Evolutionary conservation across 108 stramenopile species (phyloP).

Genomic region (Skeletonema grethae): DNA sequence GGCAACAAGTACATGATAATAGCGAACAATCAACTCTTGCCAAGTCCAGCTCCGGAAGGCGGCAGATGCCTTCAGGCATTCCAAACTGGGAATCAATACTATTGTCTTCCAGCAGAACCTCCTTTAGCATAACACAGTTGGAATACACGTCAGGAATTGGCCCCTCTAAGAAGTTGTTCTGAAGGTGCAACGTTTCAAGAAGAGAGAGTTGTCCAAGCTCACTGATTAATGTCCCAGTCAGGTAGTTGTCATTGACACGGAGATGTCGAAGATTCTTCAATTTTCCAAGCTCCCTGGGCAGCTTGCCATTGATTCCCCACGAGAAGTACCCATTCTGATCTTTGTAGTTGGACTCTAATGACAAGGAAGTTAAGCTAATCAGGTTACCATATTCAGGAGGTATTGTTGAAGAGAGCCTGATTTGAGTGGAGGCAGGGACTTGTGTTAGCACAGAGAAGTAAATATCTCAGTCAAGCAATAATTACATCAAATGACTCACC

Average conservation of each 20-base stretch:
- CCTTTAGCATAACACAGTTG: slow-evolving; percentile 26
- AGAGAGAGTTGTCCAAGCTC: slow-evolving; percentile 44
- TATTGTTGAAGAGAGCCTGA: slow-evolving; percentile 47
- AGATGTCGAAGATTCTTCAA: slow-evolving; percentile 44
- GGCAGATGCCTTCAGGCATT: slow-evolving; percentile 38
- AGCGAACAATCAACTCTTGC: slow-evolving; percentile 37
- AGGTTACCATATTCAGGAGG: slow-evolving; percentile 40
- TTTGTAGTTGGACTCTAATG: slow-evolving; percentile 41
- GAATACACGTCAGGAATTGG: slow-evolving; percentile 32
- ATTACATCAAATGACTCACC: slow-evolving; percentile 19
- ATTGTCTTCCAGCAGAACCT: slow-evolving; percentile 38
- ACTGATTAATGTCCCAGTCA: slow-evolving; percentile 40
- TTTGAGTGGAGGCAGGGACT: not conserved
- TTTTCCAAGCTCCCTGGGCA: slow-evolving; percentile 36
- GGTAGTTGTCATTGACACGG: slow-evolving; percentile 31
- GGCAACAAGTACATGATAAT: slow-evolving; percentile 31
- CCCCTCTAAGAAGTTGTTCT: slow-evolving; percentile 34
- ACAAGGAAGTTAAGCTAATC: slow-evolving; percentile 31
- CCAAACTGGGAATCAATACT: slow-evolving; percentile 22
- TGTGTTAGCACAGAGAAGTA: not conserved
- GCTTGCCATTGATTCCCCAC: slow-evolving; percentile 39
- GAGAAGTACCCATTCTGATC: slow-evolving; percentile 39
- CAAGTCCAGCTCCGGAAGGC: slow-evolving; percentile 31
- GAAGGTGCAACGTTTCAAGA: slow-evolving; percentile 37
- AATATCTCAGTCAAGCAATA: not conserved